These are phyloP conservation scores for Lecanosticta acicola DNA, from an alignment of 2,329 filamentous ascomycete species.

Conservation along the genomic window DNA sequence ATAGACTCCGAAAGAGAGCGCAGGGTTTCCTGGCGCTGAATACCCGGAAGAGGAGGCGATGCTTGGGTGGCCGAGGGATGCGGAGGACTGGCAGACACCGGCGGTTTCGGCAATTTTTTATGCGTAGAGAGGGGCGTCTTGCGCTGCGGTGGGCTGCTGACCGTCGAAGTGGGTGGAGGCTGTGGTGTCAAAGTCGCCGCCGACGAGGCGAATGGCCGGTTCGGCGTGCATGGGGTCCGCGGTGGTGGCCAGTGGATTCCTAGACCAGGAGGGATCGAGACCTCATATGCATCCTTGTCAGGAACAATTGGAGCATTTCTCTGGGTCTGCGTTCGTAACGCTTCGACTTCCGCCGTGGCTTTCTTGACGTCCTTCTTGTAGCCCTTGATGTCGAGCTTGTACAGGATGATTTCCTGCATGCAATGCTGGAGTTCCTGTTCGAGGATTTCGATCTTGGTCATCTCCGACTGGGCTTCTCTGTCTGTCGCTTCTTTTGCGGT, in stretches of 20 bases:
- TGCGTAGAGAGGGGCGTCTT: constrained; percentile 18
- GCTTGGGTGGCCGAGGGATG: background rate
- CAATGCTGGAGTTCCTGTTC: constrained; percentile 25
- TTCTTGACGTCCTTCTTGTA: constrained; percentile 38
- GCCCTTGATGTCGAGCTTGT: constrained; percentile 45
- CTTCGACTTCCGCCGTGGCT: constrained; percentile 28
- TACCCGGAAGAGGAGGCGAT: constrained; percentile 4
- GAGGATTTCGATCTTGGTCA: constrained; percentile 17
- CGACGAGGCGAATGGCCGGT: background rate
- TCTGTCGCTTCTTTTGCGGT: constrained; percentile 1
- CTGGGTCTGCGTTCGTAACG: constrained; percentile 16
- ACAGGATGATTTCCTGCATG: constrained; percentile 44
- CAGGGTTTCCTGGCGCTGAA: constrained; percentile 23
- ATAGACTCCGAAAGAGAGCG: constrained; percentile 31
- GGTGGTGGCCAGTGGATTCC: constrained; percentile 14
- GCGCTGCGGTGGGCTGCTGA: constrained; percentile 1
- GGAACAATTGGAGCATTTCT: no score
- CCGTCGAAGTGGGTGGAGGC: background rate
- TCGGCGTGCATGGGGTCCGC: background rate
- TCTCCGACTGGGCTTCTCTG: no score
- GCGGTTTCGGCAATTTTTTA: constrained; percentile 25
- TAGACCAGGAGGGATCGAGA: no score
- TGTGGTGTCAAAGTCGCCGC: constrained; percentile 1
- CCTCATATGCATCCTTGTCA: no score
- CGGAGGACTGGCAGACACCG: constrained; percentile 11